Evolutionary conservation across 2,329 filamentous ascomycete genomes (phyloP), one percentile per base, ranked within the genome.

Genomic region (Aspergillus unguis): DNA sequence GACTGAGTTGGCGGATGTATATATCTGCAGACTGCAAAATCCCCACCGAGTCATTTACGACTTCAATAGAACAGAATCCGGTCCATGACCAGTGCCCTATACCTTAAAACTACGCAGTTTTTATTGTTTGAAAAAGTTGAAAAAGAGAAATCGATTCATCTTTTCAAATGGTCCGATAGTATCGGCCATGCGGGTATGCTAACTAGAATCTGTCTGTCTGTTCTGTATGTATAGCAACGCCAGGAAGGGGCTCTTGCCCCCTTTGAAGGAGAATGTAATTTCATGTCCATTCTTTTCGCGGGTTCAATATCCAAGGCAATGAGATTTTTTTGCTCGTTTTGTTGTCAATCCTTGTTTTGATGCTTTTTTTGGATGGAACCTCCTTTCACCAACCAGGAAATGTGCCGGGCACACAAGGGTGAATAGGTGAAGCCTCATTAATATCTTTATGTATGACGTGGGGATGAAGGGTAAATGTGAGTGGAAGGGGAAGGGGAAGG

Each of bases 391-490:
- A 58, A 46, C 52, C 52, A 54, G 48, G 48, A 52, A 55, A n/a
- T 41, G 50, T 46, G 29, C 32, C 11, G 26, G 32, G 32, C 50
- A 26, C 33, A 35, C 29, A 42, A 44, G 33, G 46, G 46, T 53
- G 33, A 50, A 25, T 44, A 57, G 52, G 54, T 49, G 52, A 60
- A 56, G 53, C 60, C 60, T 58, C 58, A 61, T 59, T 61, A 61
- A 55, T 41, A 43, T 54, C 48, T 53, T 50, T 59, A 44, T 48
- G 48, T 17, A 45, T 47, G 38, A 35, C 27, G 43, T 45, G 44
- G 28, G 36, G 42, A 17, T 29, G 49, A 49, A 17, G 17, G 17
- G 17, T 17, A 17, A 17, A 17, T 17, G 17, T 17, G 17, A 17
- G 29, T 46, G 32, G 27, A n/a, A 42, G 25, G 41, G 38, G 25